Base-by-base conservation (phyloP, 495 filamentous ascomycete species). In the Parathielavia appendiculata region DNA sequence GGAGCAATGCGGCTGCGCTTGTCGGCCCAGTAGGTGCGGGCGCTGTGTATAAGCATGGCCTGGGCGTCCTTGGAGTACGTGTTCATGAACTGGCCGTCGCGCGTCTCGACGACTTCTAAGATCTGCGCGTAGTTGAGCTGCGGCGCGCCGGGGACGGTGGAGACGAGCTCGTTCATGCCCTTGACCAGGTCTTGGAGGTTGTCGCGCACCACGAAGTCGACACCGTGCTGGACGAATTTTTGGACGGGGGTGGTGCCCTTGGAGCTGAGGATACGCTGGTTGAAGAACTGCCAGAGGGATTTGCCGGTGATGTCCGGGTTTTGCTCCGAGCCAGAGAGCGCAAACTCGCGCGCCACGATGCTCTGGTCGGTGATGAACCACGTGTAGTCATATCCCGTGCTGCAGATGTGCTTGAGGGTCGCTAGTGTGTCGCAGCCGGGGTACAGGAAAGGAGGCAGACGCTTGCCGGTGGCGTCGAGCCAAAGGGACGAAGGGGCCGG, bases 261-360 rank as follows among this genome's bases (percentile, higher is more conserved):
- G 43, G 64, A 69, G 62, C 74, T 68, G 55, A 79, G 72, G 35
- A 79, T 16, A n/a, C 78, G 74, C 64, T 69, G 74, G 36, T 41
- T 66, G 13, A 80, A 67, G 13, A 76, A 23, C 47, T 75, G 68
- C 72, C 75, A 76, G 54, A 79, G 60, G 60, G 73, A 77, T 66
- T 81, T 81, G 66, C 43, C 62, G 7, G 77, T 78, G n/a, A 81
- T 44, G 61, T 81, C 78, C 10, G 75, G 74, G 69, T 81, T 81
- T 59, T 81, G 78, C 60, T 81, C 78, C 1, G 77, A 80, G 10
- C 78, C 78, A 0, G 78, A 81, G 14, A 81, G 73, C 38, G 75
- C 76, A 45, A 81, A 80, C 63, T 81, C 78, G 36, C 75, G 70
- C 34, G 75, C 74, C 51, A 80, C 71, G 63, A 81, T 80, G 61